phyloP scores from a whole-genome alignment of 768 basidiomycete genomes.

The Agrocybe pediades region DNA sequence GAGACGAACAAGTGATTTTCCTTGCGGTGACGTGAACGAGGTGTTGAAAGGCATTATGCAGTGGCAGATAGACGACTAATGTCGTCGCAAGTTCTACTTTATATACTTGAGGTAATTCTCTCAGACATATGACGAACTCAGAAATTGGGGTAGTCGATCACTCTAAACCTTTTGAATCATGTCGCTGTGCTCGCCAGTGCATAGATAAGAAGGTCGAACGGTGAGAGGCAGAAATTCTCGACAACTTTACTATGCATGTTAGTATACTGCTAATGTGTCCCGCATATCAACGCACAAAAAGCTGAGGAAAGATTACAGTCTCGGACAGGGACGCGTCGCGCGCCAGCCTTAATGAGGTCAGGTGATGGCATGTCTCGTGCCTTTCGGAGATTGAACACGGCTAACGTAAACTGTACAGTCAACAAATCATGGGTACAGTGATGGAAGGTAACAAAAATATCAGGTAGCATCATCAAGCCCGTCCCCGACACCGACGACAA shows the following conservation, averaged over 20 bases:
- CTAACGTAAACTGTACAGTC: constrained; percentile 33
- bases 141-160: neutral
- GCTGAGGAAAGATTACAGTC: too few relatives aligned
- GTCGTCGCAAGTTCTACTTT: neutral
- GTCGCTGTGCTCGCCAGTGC: too few relatives aligned
- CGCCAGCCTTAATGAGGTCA: constrained; percentile 1
- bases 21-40: neutral
- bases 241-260: too few relatives aligned
- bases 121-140: constrained; percentile 7
- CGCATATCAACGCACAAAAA: neutral
- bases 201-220: too few relatives aligned
- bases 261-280: too few relatives aligned
- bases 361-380: neutral
- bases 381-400: constrained; percentile 30
- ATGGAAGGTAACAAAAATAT: constrained; percentile 1
- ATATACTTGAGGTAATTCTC: neutral
- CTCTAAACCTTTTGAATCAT: too few relatives aligned
- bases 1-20: constrained; percentile 3
- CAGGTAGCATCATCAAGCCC: constrained; percentile 16
- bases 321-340: constrained; percentile 8
- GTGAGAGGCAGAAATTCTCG: too few relatives aligned
- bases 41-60: neutral
- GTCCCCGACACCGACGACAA: constrained; percentile 24
- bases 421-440: neutral
- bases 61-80: neutral